Evolutionary conservation across 306 rosid genomes (phyloP).

Genomic region (Parietaria judaica): DNA sequence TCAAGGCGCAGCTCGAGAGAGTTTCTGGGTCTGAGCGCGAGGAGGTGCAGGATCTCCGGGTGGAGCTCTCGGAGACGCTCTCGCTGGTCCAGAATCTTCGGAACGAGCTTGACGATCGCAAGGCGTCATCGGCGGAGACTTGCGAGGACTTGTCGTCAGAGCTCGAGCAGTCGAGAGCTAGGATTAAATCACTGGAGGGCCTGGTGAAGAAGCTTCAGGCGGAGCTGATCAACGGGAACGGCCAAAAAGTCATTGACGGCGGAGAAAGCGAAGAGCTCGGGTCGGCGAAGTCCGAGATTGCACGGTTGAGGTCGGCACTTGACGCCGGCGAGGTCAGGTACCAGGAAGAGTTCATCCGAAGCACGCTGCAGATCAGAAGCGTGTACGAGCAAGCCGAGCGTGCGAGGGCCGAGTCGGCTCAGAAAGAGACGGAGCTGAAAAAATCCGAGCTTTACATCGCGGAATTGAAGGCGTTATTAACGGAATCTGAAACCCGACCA

Average conservation of each 20-base stretch:
- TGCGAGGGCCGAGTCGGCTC: slow-evolving; percentile 45
- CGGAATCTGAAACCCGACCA: slow-evolving; percentile 50
- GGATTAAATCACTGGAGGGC: slow-evolving; percentile 59
- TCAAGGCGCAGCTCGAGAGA: slow-evolving; percentile 66
- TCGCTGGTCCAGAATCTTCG: slow-evolving; percentile 24
- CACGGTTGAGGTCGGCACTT: slow-evolving; percentile 54
- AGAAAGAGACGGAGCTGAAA: slow-evolving; percentile 50
- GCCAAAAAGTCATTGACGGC: slow-evolving; percentile 22
- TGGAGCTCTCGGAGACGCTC: slow-evolving; percentile 56
- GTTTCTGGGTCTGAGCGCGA: slow-evolving; percentile 46
- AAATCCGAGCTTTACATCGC: slow-evolving; percentile 38
- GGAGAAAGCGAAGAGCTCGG: slow-evolving; percentile 44
- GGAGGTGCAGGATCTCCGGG: slow-evolving; percentile 48
- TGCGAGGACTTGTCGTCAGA: slow-evolving; percentile 40
- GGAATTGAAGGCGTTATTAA: slow-evolving; percentile 43
- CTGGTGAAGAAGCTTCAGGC: slow-evolving; percentile 49
- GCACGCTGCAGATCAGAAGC: slow-evolving; percentile 69
- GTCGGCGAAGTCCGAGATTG: slow-evolving; percentile 50
- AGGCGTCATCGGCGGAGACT: slow-evolving; percentile 30
- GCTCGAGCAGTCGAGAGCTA: slow-evolving; percentile 66
- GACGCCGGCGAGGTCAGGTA: slow-evolving; percentile 65
- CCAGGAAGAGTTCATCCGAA: slow-evolving; percentile 77
- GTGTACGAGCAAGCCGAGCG: slow-evolving; percentile 64
- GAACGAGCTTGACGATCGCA: background rate
- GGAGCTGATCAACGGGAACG: slow-evolving; percentile 26